These are phyloP conservation scores for Umbelopsis sp. DNA, from an alignment of 192 early-diverging fungal species.

Conservation along the genomic window DNA sequence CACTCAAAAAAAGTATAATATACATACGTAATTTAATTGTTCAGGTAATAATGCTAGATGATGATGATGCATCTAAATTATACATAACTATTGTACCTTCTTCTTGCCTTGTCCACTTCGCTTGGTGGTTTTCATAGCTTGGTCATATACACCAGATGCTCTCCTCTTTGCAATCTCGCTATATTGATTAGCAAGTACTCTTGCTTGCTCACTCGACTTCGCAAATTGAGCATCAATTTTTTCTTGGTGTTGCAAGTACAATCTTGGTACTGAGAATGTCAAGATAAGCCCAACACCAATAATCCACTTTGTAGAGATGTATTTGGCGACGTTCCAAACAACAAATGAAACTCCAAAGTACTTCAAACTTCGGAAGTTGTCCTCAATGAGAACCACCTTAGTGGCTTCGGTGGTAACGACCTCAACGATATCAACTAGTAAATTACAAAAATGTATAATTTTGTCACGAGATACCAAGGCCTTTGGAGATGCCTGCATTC, in stretches of 20 bases:
- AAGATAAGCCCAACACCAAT: conserved; percentile 24
- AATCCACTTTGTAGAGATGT: conserved; percentile 32
- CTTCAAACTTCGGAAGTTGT: conserved; percentile 28
- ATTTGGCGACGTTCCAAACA: conserved; percentile 36
- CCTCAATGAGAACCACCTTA: conserved; percentile 35
- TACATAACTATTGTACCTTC: background rate
- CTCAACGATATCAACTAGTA: conserved; percentile 34
- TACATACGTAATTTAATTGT: too few species aligned
- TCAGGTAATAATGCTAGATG: too few species aligned
- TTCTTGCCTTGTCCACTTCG: background rate
- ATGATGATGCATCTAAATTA: background rate
- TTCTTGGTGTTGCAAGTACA: conserved; percentile 37
- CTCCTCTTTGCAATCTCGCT: conserved; percentile 30
- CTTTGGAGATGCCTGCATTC: conserved; percentile 5
- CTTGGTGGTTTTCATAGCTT: conserved; percentile 14
- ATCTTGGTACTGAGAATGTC: conserved; percentile 29
- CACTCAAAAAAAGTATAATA: too few species aligned
- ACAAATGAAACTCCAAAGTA: conserved; percentile 24
- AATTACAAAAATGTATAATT: conserved; percentile 23
- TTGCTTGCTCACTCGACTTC: conserved; percentile 24
- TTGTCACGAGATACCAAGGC: conserved; percentile 31
- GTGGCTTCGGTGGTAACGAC: conserved; percentile 25
- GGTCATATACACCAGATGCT: conserved; percentile 25
- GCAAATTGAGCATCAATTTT: conserved; percentile 30
- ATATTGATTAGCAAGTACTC: conserved; percentile 25